Evolutionary conservation across 2,329 filamentous ascomycete species (phyloP).

Genomic region (Fusarium sororula): DNA sequence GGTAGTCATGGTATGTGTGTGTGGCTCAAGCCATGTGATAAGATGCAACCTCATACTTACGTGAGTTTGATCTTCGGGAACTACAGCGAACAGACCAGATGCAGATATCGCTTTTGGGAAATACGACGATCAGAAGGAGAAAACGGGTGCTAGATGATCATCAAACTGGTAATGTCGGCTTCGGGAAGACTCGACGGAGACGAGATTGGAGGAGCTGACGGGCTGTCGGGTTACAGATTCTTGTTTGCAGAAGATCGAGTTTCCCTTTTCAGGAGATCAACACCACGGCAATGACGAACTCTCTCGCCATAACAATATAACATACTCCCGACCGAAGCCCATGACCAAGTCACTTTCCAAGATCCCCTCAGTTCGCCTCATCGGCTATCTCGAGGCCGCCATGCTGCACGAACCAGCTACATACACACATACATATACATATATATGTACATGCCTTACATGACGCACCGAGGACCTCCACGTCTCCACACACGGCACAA

Average conservation of each 20-base stretch:
- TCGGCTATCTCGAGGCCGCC: neutral
- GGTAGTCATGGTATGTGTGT: neutral
- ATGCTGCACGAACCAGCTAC: neutral
- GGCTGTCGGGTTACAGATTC: slow-evolving; percentile 20
- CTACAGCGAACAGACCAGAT: neutral
- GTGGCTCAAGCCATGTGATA: neutral
- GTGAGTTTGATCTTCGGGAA: neutral
- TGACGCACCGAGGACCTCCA: neutral
- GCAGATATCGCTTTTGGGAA: slow-evolving; percentile 5
- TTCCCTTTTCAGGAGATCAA: neutral
- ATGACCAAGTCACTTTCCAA: neutral
- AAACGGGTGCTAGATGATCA: neutral
- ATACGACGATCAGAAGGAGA: neutral
- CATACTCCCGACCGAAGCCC: neutral
- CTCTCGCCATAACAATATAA: neutral
- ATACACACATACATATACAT: neutral
- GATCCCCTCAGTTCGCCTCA: neutral
- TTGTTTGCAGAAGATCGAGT: slow-evolving; percentile 20
- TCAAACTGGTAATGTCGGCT: slow-evolving; percentile 1
- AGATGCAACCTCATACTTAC: neutral
- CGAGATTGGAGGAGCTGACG: slow-evolving; percentile 21
- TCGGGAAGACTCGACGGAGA: slow-evolving; percentile 16
- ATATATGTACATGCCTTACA: neutral
- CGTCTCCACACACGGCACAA: neutral
- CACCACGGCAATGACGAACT: neutral